Conservation (phyloP, 192 early-diverging fungal species). For the Gonapodya prolifera region DNA sequence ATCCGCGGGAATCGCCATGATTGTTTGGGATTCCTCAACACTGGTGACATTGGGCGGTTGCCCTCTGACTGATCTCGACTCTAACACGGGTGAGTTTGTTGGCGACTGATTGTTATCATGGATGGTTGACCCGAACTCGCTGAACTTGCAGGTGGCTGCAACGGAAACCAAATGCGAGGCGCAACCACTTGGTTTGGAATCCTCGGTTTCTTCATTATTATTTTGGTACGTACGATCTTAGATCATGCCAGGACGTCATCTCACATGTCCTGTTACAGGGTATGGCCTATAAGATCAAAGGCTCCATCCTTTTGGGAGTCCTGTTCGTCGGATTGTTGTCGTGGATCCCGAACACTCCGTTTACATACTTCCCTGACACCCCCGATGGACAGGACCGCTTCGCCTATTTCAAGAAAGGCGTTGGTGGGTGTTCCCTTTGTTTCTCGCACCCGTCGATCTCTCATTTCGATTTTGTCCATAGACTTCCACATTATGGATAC, state of each 20-base stretch:
- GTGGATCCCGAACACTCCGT: slow-evolving; percentile 44
- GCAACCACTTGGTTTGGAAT: neutral
- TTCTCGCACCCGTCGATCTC: neutral
- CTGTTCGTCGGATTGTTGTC: slow-evolving; percentile 54
- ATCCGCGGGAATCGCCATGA: slow-evolving; percentile 70
- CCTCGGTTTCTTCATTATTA: neutral
- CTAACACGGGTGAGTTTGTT: no score
- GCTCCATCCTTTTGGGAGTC: slow-evolving; percentile 47
- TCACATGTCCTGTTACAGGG: neutral
- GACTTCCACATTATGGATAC: slow-evolving; percentile 13
- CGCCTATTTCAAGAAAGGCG: slow-evolving; percentile 18
- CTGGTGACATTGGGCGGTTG: slow-evolving; percentile 63
- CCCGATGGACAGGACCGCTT: slow-evolving; percentile 43
- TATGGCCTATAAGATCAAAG: slow-evolving; percentile 49
- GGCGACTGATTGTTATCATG: neutral
- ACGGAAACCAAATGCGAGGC: neutral
- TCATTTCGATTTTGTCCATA: slow-evolving; percentile 12
- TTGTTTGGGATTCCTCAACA: slow-evolving; percentile 43
- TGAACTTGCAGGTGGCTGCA: neutral
- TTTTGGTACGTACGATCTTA: neutral
- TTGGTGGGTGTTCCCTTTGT: slow-evolving; percentile 1
- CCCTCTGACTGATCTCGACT: slow-evolving; percentile 11
- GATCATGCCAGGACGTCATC: neutral
- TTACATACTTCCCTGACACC: slow-evolving; percentile 71
- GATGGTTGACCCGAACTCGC: neutral